These are phyloP conservation scores for Colletotrichum theobromicola DNA, from an alignment of 2,329 filamentous ascomycete genomes.

Conservation along the genomic window DNA sequence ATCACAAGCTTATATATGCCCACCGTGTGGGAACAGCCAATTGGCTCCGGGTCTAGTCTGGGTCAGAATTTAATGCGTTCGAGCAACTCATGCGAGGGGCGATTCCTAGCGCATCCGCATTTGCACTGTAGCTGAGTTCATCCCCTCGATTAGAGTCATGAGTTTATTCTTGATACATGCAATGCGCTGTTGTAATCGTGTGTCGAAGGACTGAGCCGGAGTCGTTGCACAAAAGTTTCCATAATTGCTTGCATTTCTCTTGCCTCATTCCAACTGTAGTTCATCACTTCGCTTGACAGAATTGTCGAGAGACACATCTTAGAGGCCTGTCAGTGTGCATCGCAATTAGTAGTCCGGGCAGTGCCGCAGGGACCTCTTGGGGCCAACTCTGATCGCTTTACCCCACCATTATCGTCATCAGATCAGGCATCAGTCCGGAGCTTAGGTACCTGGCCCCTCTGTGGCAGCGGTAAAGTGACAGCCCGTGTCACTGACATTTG, in stretches of 20 bases:
- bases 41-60: not conserved
- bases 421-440: not conserved
- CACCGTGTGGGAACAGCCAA: not conserved
- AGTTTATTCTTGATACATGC: not conserved
- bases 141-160: not conserved
- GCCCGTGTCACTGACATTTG: not conserved
- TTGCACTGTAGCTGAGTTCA: not conserved
- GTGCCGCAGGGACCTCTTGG: not conserved
- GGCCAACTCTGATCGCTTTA: not conserved
- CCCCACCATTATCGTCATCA: slow-evolving; percentile 19
- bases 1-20: not conserved
- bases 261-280: not conserved
- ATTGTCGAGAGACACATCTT: not conserved
- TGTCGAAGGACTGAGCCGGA: not conserved
- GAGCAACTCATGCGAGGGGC: not conserved
- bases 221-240: not conserved
- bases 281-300: not conserved
- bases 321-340: not conserved
- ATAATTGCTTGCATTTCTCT: not conserved
- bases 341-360: not conserved
- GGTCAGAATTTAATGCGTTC: not conserved
- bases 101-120: not conserved
- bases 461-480: not conserved
- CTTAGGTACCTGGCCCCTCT: not conserved
- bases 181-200: not conserved